Evolutionary conservation across 176 grass and related monocot genomes (phyloP).

Genomic region (Zoysia japonica): DNA sequence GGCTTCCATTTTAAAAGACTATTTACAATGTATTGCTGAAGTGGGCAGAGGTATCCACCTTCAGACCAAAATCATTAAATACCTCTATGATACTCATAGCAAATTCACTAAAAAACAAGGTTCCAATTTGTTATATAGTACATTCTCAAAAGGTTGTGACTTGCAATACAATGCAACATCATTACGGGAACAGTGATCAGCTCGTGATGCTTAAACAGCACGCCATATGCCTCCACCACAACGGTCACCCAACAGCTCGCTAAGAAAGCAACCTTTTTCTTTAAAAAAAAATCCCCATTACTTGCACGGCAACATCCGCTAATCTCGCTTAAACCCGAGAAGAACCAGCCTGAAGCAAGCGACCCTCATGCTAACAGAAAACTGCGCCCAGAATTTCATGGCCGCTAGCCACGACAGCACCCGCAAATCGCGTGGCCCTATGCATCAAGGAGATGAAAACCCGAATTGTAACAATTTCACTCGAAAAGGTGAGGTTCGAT

Average conservation of each 20-base stretch:
- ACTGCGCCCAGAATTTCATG: neutral
- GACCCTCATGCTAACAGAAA: neutral
- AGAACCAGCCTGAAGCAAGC: neutral
- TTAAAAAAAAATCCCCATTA: slow-evolving; percentile 24
- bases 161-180: slow-evolving; percentile 53
- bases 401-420: neutral
- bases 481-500: neutral
- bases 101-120: slow-evolving; percentile 37
- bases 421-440: neutral
- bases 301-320: slow-evolving; percentile 34
- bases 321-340: slow-evolving; percentile 34
- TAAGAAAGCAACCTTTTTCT: slow-evolving; percentile 34
- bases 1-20: neutral
- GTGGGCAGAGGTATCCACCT: slow-evolving; percentile 15
- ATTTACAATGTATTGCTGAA: slow-evolving; percentile 7
- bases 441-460: neutral
- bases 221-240: slow-evolving; percentile 27
- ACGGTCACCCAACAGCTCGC: slow-evolving; percentile 30
- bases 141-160: slow-evolving; percentile 32
- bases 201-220: slow-evolving; percentile 39
- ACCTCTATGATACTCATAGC: slow-evolving; percentile 26
- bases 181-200: slow-evolving; percentile 21
- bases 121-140: slow-evolving; percentile 34
- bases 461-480: neutral
- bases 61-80: slow-evolving; percentile 31